Conservation (phyloP, 441 rosid species). For the Pelargonium australe region DNA sequence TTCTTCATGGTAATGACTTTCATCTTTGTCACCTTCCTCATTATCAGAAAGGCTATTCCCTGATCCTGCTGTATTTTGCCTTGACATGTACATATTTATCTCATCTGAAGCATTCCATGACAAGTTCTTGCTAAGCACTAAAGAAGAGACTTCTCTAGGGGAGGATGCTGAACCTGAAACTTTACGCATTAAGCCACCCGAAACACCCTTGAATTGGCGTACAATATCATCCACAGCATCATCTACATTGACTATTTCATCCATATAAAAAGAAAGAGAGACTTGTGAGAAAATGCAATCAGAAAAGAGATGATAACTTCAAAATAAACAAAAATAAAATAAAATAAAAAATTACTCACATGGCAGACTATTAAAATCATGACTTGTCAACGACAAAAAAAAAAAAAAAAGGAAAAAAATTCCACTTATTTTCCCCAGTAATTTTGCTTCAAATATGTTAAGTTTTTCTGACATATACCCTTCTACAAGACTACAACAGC, state of each 20-base stretch:
- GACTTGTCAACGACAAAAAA: too few species aligned
- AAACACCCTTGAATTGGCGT: conserved; percentile 85
- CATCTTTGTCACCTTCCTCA: conserved; percentile 51
- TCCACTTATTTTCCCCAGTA: not conserved
- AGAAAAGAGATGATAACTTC: too few species aligned
- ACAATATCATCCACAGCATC: conserved; percentile 95
- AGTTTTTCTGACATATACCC: too few species aligned
- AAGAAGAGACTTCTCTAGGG: conserved; percentile 33
- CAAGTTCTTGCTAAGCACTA: conserved; percentile 34
- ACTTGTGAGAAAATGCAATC: conserved; percentile 6
- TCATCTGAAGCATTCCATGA: conserved; percentile 59
- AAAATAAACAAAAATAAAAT: not conserved
- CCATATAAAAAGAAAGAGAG: conserved; percentile 9
- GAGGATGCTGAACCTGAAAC: conserved; percentile 56
- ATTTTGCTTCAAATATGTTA: not conserved
- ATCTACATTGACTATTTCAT: conserved; percentile 78
- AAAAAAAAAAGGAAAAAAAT: too few species aligned
- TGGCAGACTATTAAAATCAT: too few species aligned
- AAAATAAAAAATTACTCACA: too few species aligned
- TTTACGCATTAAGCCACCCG: conserved; percentile 77
- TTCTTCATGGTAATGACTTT: conserved; percentile 40
- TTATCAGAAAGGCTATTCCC: conserved; percentile 56
- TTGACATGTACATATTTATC: conserved; percentile 31
- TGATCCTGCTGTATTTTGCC: conserved; percentile 49
- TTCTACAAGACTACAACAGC: too few species aligned